These are phyloP conservation scores for Podospora comata DNA, from an alignment of 495 filamentous ascomycete genomes.

Conservation along the genomic window DNA sequence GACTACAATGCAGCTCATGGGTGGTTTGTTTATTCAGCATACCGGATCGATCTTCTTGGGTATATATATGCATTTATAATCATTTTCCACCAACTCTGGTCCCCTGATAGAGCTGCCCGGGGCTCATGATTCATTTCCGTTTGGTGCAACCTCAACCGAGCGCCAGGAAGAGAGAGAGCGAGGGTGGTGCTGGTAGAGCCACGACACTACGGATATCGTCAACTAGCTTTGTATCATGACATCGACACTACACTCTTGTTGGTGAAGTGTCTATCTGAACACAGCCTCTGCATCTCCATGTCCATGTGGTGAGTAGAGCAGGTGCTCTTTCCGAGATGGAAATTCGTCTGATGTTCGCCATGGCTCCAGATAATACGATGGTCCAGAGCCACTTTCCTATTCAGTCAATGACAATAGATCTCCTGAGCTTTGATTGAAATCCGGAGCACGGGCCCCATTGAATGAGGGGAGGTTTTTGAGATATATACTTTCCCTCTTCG, in stretches of 20 bases:
- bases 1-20: too few relatives aligned
- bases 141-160: background rate
- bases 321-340: background rate
- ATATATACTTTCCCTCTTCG: background rate
- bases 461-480: background rate
- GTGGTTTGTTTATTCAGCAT: background rate
- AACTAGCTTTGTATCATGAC: background rate
- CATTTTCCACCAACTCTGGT: background rate
- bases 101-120: background rate
- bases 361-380: background rate
- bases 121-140: background rate
- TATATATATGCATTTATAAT: too few relatives aligned
- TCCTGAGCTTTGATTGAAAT: background rate
- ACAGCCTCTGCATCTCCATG: background rate
- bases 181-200: background rate
- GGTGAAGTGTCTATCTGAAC: background rate
- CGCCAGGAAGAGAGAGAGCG: background rate
- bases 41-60: too few relatives aligned
- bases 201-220: background rate
- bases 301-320: background rate
- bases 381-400: conserved; percentile 7
- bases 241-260: background rate
- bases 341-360: background rate
- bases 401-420: background rate
- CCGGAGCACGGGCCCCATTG: background rate